A percentile compares a stretch with the other conserved stretches of the same genome.
These are phyloP conservation scores for Amanita polypyramis DNA, from an alignment of 768 basidiomycete species.

Conservation along the genomic window DNA sequence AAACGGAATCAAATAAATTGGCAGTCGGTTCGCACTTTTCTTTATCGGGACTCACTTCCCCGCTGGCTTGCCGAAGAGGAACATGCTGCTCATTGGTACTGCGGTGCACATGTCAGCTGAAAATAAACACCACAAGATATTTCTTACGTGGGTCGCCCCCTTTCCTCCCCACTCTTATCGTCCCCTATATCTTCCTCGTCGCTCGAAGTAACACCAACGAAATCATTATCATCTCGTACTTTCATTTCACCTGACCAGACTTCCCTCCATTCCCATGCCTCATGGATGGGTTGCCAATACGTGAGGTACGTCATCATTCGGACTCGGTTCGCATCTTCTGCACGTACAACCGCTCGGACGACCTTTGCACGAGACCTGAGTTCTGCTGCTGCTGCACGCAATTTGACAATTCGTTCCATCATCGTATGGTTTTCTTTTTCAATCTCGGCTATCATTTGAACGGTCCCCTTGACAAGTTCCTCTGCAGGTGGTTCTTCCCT, in stretches of 20 bases:
- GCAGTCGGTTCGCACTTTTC: not conserved
- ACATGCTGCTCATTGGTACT: not conserved
- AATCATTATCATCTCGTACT: constrained; percentile 5
- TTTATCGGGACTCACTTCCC: no score
- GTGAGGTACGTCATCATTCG: constrained; percentile 12
- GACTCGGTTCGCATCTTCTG: constrained; percentile 11
- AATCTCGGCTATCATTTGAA: constrained; percentile 11
- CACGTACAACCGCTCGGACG: constrained; percentile 7
- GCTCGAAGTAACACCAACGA: constrained; percentile 10
- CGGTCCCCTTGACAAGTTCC: constrained; percentile 9
- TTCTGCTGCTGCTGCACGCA: constrained; percentile 6
- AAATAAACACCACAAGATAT: not conserved
- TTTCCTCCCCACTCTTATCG: not conserved
- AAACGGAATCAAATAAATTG: not conserved
- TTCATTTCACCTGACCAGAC: constrained; percentile 11
- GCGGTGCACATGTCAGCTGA: not conserved
- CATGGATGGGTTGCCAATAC: constrained; percentile 8
- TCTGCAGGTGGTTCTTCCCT: constrained; percentile 11
- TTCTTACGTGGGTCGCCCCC: not conserved
- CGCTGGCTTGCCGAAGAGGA: not conserved
- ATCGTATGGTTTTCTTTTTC: constrained; percentile 6
- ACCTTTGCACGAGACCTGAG: constrained; percentile 8
- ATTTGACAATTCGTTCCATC: constrained; percentile 4
- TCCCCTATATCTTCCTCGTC: constrained; percentile 8
- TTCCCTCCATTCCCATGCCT: constrained; percentile 13